Evolutionary conservation across 345 rosid genomes (phyloP).

Genomic region (Rubroshorea leprosula): DNA sequence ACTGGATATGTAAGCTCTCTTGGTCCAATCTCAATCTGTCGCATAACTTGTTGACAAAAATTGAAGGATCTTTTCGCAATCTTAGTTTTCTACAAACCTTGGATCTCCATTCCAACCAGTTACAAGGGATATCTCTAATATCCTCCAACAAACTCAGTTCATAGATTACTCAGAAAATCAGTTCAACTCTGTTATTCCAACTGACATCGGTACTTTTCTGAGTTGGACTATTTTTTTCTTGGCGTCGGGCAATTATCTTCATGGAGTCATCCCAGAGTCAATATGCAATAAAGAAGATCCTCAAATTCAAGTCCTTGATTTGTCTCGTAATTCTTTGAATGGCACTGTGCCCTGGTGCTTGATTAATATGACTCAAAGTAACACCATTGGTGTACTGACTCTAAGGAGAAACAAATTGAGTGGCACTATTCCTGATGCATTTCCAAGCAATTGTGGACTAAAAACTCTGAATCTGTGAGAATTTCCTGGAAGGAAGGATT

Average conservation of each 20-base stretch:
- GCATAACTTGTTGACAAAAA: neutral
- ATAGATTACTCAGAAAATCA: constrained; percentile 30
- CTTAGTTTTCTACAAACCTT: neutral
- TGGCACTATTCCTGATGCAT: constrained; percentile 15
- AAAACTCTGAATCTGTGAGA: constrained; percentile 34
- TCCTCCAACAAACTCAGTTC: too few relatives aligned
- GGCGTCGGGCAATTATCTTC: neutral
- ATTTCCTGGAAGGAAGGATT: constrained; percentile 26
- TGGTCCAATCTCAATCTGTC: neutral
- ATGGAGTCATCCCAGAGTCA: neutral
- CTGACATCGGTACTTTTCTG: constrained; percentile 15
- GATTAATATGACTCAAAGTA: neutral
- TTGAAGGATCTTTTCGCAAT: neutral
- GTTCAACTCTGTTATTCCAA: constrained; percentile 21
- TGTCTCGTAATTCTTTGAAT: constrained; percentile 31
- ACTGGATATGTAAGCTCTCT: constrained; percentile 33
- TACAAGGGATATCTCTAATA: too few relatives aligned
- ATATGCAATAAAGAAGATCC: constrained; percentile 23
- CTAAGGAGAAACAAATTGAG: neutral
- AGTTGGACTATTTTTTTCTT: constrained; percentile 13
- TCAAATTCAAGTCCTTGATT: constrained; percentile 21
- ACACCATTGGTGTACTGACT: neutral
- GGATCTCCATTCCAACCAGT: constrained; percentile 6
- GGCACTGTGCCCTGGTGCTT: constrained; percentile 30
- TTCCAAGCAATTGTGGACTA: constrained; percentile 13